Evolutionary conservation across 2,329 filamentous ascomycete genomes (phyloP).

Genomic region (Hypoxylon sp.): DNA sequence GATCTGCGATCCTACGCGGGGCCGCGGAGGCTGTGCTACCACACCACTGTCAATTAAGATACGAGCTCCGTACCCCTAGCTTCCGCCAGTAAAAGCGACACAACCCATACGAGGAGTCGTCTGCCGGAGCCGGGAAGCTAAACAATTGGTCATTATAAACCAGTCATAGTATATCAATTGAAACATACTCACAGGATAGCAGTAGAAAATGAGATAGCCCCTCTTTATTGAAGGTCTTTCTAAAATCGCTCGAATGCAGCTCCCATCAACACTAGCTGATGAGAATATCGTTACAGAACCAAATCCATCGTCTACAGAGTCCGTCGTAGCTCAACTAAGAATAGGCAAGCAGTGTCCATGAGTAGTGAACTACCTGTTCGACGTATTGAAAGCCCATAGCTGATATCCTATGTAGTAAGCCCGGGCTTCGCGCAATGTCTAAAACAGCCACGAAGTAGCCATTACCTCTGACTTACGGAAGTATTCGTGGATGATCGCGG

Average conservation of each 20-base stretch:
- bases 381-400: no score
- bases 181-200: not conserved
- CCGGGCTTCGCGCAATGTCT: no score
- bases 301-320: no score
- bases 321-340: no score
- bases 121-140: not conserved
- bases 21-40: slow-evolving; percentile 11
- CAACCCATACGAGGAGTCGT: not conserved
- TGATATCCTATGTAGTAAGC: no score
- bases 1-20: slow-evolving; percentile 16
- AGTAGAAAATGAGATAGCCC: not conserved
- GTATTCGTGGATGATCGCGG: no score
- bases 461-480: no score
- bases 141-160: not conserved
- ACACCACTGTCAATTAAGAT: not conserved
- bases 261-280: no score
- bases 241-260: not conserved
- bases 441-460: no score
- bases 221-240: not conserved
- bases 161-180: not conserved
- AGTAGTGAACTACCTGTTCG: no score
- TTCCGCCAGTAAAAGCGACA: not conserved
- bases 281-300: no score
- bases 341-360: no score
- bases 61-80: slow-evolving; percentile 10